Conservation (phyloP, 2,329 filamentous ascomycete genomes). For the Simplicillium aogashimaense region DNA sequence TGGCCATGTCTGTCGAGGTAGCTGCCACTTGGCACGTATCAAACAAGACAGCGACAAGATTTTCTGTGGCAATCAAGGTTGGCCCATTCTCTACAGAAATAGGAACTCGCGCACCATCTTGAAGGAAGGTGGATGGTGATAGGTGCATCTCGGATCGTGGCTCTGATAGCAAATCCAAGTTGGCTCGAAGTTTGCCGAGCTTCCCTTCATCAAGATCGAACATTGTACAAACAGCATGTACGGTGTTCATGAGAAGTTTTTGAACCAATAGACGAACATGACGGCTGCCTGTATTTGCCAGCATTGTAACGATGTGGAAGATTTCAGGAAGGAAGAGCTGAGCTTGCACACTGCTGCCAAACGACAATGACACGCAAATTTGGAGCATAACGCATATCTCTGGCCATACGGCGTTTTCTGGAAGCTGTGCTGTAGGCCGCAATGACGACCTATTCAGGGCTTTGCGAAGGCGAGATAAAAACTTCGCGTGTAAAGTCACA, state of each 20-base stretch:
- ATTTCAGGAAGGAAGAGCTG: slow-evolving; percentile 60
- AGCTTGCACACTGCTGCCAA: slow-evolving; percentile 56
- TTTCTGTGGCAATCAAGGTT: slow-evolving; percentile 47
- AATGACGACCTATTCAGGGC: slow-evolving; percentile 57
- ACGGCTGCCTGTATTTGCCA: slow-evolving; percentile 52
- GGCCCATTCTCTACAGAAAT: slow-evolving; percentile 43
- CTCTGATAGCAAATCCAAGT: slow-evolving; percentile 50
- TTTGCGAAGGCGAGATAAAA: slow-evolving; percentile 56
- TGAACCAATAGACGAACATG: slow-evolving; percentile 51
- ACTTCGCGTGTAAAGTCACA: slow-evolving; percentile 53
- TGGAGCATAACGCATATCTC: slow-evolving; percentile 59
- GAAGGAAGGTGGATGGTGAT: slow-evolving; percentile 29
- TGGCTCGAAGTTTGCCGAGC: slow-evolving; percentile 42
- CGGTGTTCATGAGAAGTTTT: slow-evolving; percentile 53
- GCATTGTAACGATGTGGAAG: slow-evolving; percentile 62
- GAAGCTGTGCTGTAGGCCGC: slow-evolving; percentile 53
- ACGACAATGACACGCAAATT: slow-evolving; percentile 57
- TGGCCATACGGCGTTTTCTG: slow-evolving; percentile 59
- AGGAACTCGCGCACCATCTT: slow-evolving; percentile 44
- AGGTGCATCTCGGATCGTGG: slow-evolving; percentile 49
- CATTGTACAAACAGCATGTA: slow-evolving; percentile 58
- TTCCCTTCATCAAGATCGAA: slow-evolving; percentile 52
- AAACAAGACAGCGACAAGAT: slow-evolving; percentile 49
- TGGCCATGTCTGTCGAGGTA: slow-evolving; percentile 53
- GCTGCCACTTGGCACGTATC: slow-evolving; percentile 56